Percentiles rank a stretch among this genome's conserved stretches.
Conservation (phyloP, 2,329 filamentous ascomycete genomes). For the Chrysoporthe austroafricana region DNA sequence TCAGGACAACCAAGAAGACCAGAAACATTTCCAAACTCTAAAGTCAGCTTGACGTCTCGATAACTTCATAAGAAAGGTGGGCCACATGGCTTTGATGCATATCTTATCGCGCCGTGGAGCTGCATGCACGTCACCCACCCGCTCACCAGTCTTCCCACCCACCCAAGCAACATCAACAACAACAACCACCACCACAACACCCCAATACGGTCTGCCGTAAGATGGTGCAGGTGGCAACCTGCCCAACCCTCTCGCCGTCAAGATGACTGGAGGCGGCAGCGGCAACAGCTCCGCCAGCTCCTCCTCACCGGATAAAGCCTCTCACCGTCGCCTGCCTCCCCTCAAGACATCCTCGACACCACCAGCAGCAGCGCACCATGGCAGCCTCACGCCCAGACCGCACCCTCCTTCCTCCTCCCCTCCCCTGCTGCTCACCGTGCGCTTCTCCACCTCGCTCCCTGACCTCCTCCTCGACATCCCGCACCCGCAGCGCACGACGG, state of each 20-base stretch:
- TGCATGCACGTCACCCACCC: neutral
- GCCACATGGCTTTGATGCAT: neutral
- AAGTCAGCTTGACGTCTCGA: neutral
- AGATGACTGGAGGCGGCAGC: slow-evolving; percentile 19
- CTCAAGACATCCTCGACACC: slow-evolving; percentile 13
- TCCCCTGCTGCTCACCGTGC: slow-evolving; percentile 78
- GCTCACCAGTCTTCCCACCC: no score
- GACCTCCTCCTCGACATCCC: slow-evolving; percentile 81
- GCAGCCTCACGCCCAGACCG: slow-evolving; percentile 13
- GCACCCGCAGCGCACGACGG: slow-evolving; percentile 69
- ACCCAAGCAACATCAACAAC: neutral
- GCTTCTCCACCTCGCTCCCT: slow-evolving; percentile 84
- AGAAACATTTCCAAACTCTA: neutral
- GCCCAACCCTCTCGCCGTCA: slow-evolving; percentile 12
- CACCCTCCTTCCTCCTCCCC: slow-evolving; percentile 28
- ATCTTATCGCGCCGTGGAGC: neutral
- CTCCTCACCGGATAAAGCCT: slow-evolving; percentile 21
- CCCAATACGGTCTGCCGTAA: neutral
- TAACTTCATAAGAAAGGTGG: neutral
- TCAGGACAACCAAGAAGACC: no score
- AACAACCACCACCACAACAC: neutral
- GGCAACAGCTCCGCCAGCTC: slow-evolving; percentile 22
- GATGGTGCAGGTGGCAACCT: neutral
- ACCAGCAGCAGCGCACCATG: slow-evolving; percentile 11
- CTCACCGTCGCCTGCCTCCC: slow-evolving; percentile 11